Evolutionary conservation across 352 stramenopile genomes (phyloP).

Genomic region (Pythium utonaiense): DNA sequence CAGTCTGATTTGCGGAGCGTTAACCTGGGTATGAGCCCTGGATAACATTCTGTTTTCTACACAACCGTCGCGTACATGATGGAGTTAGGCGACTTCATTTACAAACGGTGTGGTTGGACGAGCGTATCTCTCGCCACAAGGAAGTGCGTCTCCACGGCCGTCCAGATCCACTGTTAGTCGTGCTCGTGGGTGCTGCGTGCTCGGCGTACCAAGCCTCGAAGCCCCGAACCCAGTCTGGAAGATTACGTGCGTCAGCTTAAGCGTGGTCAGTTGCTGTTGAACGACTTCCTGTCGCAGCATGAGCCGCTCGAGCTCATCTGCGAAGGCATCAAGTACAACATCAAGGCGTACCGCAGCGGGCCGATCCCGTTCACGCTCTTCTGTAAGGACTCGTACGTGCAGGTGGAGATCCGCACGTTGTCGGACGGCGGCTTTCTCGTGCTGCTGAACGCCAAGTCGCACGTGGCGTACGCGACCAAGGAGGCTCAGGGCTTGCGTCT

Average conservation of each 20-base stretch:
- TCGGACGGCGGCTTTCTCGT: constrained; percentile 99
- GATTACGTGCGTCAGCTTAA: constrained; percentile 85
- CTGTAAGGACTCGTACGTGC: constrained; percentile 84
- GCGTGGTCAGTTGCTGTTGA: constrained; percentile 91
- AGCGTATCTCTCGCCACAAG: constrained; percentile 93
- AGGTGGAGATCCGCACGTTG: constrained; percentile 94
- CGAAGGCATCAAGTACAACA: constrained; percentile 98
- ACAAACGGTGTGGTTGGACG: constrained; percentile 99
- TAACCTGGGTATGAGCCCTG: not conserved
- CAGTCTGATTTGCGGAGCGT: not conserved
- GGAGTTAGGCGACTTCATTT: constrained; percentile 97
- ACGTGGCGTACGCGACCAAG: constrained; percentile 96
- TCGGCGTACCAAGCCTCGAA: constrained; percentile 80
- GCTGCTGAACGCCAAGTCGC: constrained; percentile 93
- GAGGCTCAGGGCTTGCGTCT: constrained; percentile 89
- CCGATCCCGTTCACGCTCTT: constrained; percentile 91
- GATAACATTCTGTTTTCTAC: constrained; percentile 38
- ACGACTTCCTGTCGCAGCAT: constrained; percentile 78
- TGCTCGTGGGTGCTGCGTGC: constrained; percentile 87
- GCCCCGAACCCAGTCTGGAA: constrained; percentile 44
- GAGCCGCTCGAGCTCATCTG: constrained; percentile 97
- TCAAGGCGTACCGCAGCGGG: constrained; percentile 89
- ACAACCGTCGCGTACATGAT: constrained; percentile 99
- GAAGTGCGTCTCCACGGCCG: constrained; percentile 83
- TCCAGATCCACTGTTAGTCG: constrained; percentile 82